Percentiles rank a stretch among this genome's conserved stretches.
Evolutionary conservation across 257 asterid genomes (phyloP).

Genomic region (Solanum habrochaites): DNA sequence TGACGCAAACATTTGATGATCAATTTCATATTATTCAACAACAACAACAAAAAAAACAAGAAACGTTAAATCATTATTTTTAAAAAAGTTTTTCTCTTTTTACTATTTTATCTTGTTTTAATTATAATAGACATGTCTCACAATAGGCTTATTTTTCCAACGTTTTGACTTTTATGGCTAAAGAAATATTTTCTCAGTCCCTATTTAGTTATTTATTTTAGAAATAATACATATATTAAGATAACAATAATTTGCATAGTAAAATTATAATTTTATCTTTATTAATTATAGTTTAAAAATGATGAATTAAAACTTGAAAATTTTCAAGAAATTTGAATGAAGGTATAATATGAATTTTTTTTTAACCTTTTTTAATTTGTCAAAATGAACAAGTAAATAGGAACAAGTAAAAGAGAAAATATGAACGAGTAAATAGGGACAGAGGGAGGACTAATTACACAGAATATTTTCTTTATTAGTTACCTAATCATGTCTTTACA

Average conservation of each 20-base stretch:
- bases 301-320: no score
- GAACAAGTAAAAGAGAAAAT: no score
- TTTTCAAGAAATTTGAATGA: no score
- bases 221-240: rapidly evolving
- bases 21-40: not conserved
- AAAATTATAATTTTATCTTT: no score
- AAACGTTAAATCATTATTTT: not conserved
- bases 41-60: not conserved
- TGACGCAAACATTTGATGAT: not conserved
- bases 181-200: not conserved
- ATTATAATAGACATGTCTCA: not conserved
- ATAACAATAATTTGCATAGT: no score
- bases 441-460: not conserved
- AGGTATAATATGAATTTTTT: no score
- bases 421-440: no score
- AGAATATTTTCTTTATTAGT: not conserved
- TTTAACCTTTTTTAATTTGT: no score
- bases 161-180: not conserved
- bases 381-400: no score
- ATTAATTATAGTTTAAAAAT: no score
- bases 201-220: no score
- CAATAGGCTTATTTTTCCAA: not conserved
- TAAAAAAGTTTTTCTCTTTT: not conserved
- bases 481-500: not conserved
- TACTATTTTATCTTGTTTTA: not conserved